A percentile compares a stretch with the other conserved stretches of the same genome.
Conservation (phyloP, 2,329 filamentous ascomycete species). For the Triangularia verruculosa region DNA sequence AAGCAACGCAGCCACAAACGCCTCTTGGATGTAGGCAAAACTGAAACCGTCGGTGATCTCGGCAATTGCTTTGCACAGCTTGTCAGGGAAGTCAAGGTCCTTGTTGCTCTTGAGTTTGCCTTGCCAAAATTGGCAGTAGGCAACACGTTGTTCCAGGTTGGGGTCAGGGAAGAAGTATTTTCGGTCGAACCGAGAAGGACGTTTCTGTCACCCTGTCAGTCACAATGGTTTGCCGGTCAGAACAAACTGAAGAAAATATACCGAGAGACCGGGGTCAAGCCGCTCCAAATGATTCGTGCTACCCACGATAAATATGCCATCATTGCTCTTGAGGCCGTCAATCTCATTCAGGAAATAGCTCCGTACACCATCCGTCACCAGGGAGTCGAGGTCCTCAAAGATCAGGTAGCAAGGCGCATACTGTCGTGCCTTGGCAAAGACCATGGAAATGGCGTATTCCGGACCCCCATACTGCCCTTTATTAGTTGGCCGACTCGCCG, state of each 20-base stretch:
- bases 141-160: constrained; percentile 48
- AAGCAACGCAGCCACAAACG: constrained; percentile 61
- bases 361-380: constrained; percentile 58
- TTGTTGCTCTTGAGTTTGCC: constrained; percentile 53
- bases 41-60: constrained; percentile 62
- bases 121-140: constrained; percentile 64
- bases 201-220: constrained; percentile 42
- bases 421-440: constrained; percentile 59
- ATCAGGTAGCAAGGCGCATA: constrained; percentile 67
- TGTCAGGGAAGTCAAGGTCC: constrained; percentile 58
- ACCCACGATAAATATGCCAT: constrained; percentile 68
- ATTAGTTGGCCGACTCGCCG: not conserved
- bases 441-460: constrained; percentile 50
- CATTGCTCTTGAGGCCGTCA: constrained; percentile 66
- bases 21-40: constrained; percentile 69
- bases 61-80: constrained; percentile 57
- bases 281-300: constrained; percentile 65
- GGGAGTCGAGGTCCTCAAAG: constrained; percentile 68
- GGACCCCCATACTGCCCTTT: constrained; percentile 48
- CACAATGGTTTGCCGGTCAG: not conserved
- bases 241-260: constrained; percentile 28
- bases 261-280: constrained; percentile 62
- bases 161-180: constrained; percentile 65
- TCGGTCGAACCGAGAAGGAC: constrained; percentile 63
- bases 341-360: constrained; percentile 73